Evolutionary conservation across 2,329 filamentous ascomycete genomes (phyloP).

Genomic region (Drechslerella dactyloides): DNA sequence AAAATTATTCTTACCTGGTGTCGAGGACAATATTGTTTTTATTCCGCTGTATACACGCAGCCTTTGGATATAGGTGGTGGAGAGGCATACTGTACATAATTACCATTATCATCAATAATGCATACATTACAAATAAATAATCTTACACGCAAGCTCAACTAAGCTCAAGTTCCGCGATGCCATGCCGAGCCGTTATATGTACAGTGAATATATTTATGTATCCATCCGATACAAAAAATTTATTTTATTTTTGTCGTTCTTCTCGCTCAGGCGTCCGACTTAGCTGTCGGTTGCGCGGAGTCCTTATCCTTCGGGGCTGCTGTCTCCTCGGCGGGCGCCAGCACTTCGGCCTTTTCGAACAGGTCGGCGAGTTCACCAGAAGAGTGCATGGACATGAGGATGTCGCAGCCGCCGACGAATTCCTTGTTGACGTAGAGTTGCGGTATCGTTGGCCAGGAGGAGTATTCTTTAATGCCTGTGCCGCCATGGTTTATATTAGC

Average conservation of each 20-base stretch:
- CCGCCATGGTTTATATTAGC: too few species aligned
- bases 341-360: constrained; percentile 87
- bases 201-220: constrained; percentile 4
- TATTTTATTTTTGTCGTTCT: too few species aligned
- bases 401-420: constrained; percentile 97
- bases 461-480: constrained; percentile 96
- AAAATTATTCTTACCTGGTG: too few species aligned
- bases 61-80: not conserved
- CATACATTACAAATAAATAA: constrained; percentile 6
- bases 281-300: constrained; percentile 14
- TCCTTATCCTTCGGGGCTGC: constrained; percentile 13
- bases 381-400: constrained; percentile 95
- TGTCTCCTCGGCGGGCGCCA: constrained; percentile 67
- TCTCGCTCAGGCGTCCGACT: too few species aligned
- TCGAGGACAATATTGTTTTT: too few species aligned
- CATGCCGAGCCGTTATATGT: constrained; percentile 8
- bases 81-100: constrained; percentile 3
- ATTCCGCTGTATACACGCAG: not conserved
- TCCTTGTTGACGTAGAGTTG: constrained; percentile 95
- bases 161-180: not conserved
- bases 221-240: too few species aligned
- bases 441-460: constrained; percentile 98
- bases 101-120: not conserved
- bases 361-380: constrained; percentile 90
- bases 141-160: constrained; percentile 14